Evolutionary conservation across 2,329 filamentous ascomycete species (phyloP), one percentile per base, ranked within the genome.

Genomic region (Aphanoascus verrucosus): DNA sequence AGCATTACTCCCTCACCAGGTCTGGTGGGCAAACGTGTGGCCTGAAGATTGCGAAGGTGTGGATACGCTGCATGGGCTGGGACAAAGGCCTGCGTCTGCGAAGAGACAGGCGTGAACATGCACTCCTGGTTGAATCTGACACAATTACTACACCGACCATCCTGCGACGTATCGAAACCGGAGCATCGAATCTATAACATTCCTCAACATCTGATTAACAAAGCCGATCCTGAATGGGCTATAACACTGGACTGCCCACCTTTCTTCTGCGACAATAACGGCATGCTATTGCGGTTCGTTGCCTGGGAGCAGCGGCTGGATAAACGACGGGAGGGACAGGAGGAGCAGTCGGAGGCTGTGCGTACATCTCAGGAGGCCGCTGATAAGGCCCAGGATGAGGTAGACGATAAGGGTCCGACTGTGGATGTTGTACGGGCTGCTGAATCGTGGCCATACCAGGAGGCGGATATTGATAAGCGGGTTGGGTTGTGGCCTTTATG

Each of bases 31-130:
- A 62, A 60, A 41, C 67, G 67, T 32, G 59, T 63, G 38, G 56
- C 61, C 55, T 64, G 65, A 32, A 57, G 53, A 58, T 74, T 74
- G 53, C 75, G 72, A 63, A 79, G 65, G 61, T 76, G 71, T 14
- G 77, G 77, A 58, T 78, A 85, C 55, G 83, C 80, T 5, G 83
- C 82, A 64, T 86, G 82, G 8, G 83, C 83, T 6, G 84, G 84
- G 34, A 87, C 84, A 63, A 87, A 87, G 9, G 84, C 84, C 66
- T 86, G 83, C 3, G 58, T 53, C 69, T 86, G 83, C 9, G 83
- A 84, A 2, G 82, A 86, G 20, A 88, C 84, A 1, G 84, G 84
- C 1, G 83, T 86, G 68, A 88, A 88, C 68, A 88, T 81, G 69
- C 84, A 88, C 65, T 86, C 83, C 68, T 87, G 84, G 59, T 84